Conservation (phyloP, 75 land plant genomes). For the Picea glauca region DNA sequence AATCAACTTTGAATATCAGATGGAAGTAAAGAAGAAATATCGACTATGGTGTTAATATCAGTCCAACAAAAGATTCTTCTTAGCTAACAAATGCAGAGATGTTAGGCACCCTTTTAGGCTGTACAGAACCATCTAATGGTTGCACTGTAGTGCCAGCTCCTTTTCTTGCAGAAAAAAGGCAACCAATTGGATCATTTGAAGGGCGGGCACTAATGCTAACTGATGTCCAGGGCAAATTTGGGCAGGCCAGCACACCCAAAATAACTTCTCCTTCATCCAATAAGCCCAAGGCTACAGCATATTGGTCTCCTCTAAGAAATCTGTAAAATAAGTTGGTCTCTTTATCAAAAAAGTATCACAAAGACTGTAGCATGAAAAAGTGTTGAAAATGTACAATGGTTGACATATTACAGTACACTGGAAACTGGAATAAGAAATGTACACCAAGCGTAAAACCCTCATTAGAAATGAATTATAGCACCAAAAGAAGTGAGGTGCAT, state of each 20-base stretch:
- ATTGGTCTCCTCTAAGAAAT: slow-evolving; percentile 93
- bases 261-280: slow-evolving; percentile 88
- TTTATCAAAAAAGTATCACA: background rate
- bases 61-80: background rate
- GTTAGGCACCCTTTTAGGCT: slow-evolving; percentile 27
- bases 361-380: background rate
- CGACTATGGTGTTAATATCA: background rate
- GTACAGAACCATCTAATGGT: slow-evolving; percentile 39
- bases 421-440: background rate
- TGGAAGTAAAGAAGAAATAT: background rate
- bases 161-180: slow-evolving; percentile 78
- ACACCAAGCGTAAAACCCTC: background rate
- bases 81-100: background rate
- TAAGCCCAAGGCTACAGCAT: slow-evolving; percentile 90
- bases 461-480: background rate
- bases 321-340: slow-evolving; percentile 22
- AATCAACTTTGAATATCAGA: slow-evolving; percentile 10
- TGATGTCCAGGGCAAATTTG: slow-evolving; percentile 78
- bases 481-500: too few relatives aligned
- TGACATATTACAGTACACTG: background rate
- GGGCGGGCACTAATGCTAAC: slow-evolving; percentile 21
- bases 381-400: background rate
- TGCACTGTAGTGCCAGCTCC: slow-evolving; percentile 85
- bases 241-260: slow-evolving; percentile 91
- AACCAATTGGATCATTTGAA: slow-evolving; percentile 54